These are phyloP conservation scores for Neonothopanus nambi DNA, from an alignment of 1,284 basidiomycete species.

Conservation along the genomic window DNA sequence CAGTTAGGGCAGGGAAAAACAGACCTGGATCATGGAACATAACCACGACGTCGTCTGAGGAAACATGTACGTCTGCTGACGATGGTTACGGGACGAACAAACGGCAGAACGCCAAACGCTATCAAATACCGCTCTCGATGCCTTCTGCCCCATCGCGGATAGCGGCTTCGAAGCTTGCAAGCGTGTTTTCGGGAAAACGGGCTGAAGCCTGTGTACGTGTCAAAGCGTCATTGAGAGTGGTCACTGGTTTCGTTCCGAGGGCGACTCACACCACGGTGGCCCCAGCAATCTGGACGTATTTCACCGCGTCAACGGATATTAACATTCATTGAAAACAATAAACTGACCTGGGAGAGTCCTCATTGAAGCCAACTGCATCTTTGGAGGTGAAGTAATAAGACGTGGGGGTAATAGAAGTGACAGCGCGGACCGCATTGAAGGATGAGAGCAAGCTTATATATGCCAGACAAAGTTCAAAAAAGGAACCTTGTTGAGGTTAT, in stretches of 20 bases:
- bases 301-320: not conserved
- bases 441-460: not conserved
- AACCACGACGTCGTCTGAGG: conserved; percentile 84
- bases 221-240: not conserved
- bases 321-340: not conserved
- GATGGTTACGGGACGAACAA: conserved; percentile 45
- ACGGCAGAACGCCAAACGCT: conserved; percentile 24
- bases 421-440: too few species aligned
- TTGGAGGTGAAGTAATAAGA: not conserved
- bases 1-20: conserved; percentile 36
- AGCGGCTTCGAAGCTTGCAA: conserved; percentile 90
- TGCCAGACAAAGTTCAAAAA: not conserved
- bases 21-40: conserved; percentile 95
- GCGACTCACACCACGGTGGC: conserved; percentile 84
- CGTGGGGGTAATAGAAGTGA: not conserved
- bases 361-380: not conserved
- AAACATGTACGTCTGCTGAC: conserved; percentile 92
- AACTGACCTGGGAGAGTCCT: conserved; percentile 36
- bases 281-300: conserved; percentile 77
- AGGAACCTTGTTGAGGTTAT: not conserved
- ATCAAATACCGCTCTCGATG: conserved; percentile 86
- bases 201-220: conserved; percentile 71
- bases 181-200: conserved; percentile 88
- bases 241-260: conserved; percentile 2
- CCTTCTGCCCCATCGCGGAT: conserved; percentile 93